phyloP scores from a whole-genome alignment of 2,329 filamentous ascomycete genomes.

The Colletotrichum sp. region DNA sequence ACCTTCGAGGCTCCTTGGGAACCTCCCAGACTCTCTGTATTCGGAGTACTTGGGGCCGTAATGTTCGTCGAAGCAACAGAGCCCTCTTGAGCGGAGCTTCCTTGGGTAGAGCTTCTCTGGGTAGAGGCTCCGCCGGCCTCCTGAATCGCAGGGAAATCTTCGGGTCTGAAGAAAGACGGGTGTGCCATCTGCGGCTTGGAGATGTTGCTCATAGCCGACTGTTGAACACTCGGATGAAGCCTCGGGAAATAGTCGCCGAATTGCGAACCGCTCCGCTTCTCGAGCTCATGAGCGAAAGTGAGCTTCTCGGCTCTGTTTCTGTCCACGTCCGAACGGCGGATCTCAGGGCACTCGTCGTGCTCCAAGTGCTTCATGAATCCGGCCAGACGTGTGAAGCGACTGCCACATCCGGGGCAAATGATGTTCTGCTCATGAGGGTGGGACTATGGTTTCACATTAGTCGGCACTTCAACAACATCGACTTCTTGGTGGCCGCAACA shows the following conservation, averaged over 20 bases:
- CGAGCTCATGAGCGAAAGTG: constrained; percentile 36
- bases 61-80: neutral
- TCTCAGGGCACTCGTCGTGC: constrained; percentile 37
- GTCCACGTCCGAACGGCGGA: constrained; percentile 37
- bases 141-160: constrained; percentile 10
- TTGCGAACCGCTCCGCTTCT: constrained; percentile 19
- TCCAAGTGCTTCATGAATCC: constrained; percentile 52
- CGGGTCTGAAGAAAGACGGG: constrained; percentile 9
- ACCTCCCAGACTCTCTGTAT: neutral
- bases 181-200: constrained; percentile 12
- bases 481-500: neutral
- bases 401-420: constrained; percentile 51
- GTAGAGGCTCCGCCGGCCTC: constrained; percentile 18
- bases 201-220: neutral
- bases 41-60: neutral
- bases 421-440: constrained; percentile 47
- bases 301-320: constrained; percentile 39
- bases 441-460: constrained; percentile 29
- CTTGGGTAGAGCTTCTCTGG: constrained; percentile 28
- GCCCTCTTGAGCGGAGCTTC: constrained; percentile 17
- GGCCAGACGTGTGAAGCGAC: constrained; percentile 39
- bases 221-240: neutral
- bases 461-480: neutral
- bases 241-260: constrained; percentile 24
- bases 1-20: neutral